Evolutionary conservation across 768 basidiomycete species (phyloP), one percentile per base, ranked within the genome.

Genomic region (Trametes meyenii): DNA sequence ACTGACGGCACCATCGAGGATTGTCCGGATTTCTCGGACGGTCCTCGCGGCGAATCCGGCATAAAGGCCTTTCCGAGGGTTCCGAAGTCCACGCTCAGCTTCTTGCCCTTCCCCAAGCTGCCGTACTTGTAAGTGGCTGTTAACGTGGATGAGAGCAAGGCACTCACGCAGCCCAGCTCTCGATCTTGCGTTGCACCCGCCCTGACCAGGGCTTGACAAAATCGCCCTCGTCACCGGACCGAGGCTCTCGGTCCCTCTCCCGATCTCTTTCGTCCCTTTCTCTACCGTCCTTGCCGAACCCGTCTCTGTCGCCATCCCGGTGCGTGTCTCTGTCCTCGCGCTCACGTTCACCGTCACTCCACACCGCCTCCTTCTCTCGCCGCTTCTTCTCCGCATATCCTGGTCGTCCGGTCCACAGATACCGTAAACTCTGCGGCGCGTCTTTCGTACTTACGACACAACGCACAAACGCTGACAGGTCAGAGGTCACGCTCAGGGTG

Each of bases 401-500:
- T 17, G 70, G 59, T 65, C 77, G 73, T 14, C 75, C 80, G 48
- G 68, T 68, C 75, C 75, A 75, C 23, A 75, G 58, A 55, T 73
- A 74, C 33, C 72, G 65, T 51, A 76, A 45, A 56, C 72, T 72
- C 38, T 66, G 69, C 29, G 70, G 70, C 43, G 69, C 76, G 64
- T 73, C 76, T 70, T 71, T 76, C 63, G 44, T 68, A 23, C 69
- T 71, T 42, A 79, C 63, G 8, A 86, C 70, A 38, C 77, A 72
- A 51, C 73, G 75, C 45, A 86, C 80, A 65, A 91, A 81, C 12
- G 69, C 70, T 5, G 73, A 78, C 43, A 92, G 68, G 66, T 90
- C 86, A 10, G 77, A 68, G 10, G 82, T 84, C 35, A 80, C 75
- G 13, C 77, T 77, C 38, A 79, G 65, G n/a, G 85, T 71, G 50